Percentiles rank a stretch among this genome's conserved stretches.
Evolutionary conservation across 805 yeast species (phyloP).

Genomic region (Schwanniomyces vanrijiae): DNA sequence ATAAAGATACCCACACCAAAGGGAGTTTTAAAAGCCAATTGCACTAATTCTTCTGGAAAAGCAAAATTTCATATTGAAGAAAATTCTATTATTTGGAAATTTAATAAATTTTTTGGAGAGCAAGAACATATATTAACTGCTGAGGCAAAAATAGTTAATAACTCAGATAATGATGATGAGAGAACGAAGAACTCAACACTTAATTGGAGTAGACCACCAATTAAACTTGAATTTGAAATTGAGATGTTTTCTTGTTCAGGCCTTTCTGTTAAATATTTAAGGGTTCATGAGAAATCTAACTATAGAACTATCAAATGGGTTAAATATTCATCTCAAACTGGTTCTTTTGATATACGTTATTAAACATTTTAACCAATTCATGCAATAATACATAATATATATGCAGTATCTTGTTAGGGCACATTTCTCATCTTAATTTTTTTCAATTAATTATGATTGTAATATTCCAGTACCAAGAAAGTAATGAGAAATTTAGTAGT

Average conservation of each 20-base stretch:
- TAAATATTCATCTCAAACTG: conserved; percentile 71
- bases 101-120: conserved; percentile 66
- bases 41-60: conserved; percentile 60
- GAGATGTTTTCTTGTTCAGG: conserved; percentile 80
- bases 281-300: conserved; percentile 56
- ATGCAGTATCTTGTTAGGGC: not conserved
- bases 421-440: conserved; percentile 1
- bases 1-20: conserved; percentile 69
- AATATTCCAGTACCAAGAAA: not conserved
- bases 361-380: conserved; percentile 18
- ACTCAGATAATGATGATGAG: conserved; percentile 15
- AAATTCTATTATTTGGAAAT: conserved; percentile 65
- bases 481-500: conserved; percentile 81
- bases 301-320: conserved; percentile 87
- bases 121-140: conserved; percentile 62
- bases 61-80: conserved; percentile 68
- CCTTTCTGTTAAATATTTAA: conserved; percentile 67
- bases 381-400: not conserved
- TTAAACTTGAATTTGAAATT: conserved; percentile 64
- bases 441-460: not conserved
- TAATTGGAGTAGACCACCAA: conserved; percentile 73
- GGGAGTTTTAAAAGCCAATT: conserved; percentile 24
- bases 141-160: conserved; percentile 35
- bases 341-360: conserved; percentile 78
- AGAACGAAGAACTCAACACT: conserved; percentile 9